Conservation (phyloP, 1,139 yeast genomes). For the Geotrichum bryndzae region DNA sequence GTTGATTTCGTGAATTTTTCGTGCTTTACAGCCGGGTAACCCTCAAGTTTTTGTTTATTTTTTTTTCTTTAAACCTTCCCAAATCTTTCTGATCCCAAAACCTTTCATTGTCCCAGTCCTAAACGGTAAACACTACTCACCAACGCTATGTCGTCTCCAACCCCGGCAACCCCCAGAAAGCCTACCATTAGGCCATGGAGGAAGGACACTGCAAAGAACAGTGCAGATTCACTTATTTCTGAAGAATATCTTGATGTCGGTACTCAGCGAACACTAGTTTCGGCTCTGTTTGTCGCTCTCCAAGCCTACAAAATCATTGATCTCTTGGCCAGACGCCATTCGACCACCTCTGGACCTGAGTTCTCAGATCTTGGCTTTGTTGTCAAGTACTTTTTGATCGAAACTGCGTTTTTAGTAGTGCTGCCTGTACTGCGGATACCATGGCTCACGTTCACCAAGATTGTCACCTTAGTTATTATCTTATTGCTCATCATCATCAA, state of each 20-base stretch:
- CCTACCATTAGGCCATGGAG: conserved; percentile 18
- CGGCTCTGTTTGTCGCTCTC: conserved; percentile 61
- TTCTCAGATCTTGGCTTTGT: conserved; percentile 45
- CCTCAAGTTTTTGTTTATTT: neutral
- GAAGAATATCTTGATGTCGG: conserved; percentile 54
- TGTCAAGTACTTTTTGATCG: conserved; percentile 65
- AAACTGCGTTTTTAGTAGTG: conserved; percentile 60
- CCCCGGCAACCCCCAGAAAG: conserved; percentile 4
- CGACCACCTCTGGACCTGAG: conserved; percentile 42
- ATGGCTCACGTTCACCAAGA: conserved; percentile 49
- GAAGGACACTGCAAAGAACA: conserved; percentile 5
- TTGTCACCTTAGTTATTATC: conserved; percentile 37
- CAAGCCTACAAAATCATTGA: conserved; percentile 84
- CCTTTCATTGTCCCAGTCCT: neutral
- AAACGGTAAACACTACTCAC: neutral
- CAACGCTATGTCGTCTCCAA: conserved; percentile 11
- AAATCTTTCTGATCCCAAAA: conserved; percentile 1
- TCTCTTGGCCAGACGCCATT: conserved; percentile 41
- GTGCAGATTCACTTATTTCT: conserved; percentile 31
- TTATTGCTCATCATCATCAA: conserved; percentile 35
- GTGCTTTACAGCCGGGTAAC: neutral
- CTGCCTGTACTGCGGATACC: conserved; percentile 75
- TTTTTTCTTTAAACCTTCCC: neutral
- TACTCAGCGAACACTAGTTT: conserved; percentile 65
- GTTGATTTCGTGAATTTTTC: neutral